These are phyloP conservation scores for Ophiostoma australiae DNA, from an alignment of 2,329 filamentous ascomycete genomes.

Conservation along the genomic window DNA sequence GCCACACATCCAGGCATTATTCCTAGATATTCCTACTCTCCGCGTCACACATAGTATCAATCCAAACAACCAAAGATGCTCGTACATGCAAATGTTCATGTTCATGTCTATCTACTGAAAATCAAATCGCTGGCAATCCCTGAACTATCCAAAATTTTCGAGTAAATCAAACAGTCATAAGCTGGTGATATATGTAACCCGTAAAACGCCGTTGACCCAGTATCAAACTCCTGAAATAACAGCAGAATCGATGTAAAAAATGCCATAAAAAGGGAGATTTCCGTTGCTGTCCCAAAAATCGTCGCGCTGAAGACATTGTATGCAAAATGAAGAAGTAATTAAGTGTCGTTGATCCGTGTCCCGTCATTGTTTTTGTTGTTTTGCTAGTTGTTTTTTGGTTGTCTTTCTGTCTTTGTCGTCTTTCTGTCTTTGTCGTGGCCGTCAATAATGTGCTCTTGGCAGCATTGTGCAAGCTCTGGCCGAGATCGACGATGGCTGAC, in stretches of 20 bases:
- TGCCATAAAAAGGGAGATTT: background rate
- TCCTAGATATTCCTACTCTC: background rate
- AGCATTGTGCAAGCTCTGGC: background rate
- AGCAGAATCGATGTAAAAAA: background rate
- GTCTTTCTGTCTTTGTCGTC: background rate
- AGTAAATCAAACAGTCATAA: background rate
- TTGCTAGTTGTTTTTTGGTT: background rate
- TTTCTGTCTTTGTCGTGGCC: background rate
- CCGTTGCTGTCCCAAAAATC: background rate
- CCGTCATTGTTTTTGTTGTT: background rate
- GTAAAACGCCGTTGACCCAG: constrained; percentile 8
- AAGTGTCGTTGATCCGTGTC: constrained; percentile 13
- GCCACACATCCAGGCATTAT: background rate
- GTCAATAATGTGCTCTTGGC: background rate
- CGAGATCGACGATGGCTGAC: background rate
- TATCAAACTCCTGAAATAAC: background rate
- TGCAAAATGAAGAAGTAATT: background rate
- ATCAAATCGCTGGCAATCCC: background rate
- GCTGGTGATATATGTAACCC: background rate
- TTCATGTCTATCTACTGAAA: constrained; percentile 20
- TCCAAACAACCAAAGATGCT: background rate
- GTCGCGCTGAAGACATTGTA: background rate
- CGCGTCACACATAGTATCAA: background rate
- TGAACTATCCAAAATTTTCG: background rate
- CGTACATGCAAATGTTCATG: background rate